Evolutionary conservation across 805 yeast genomes (phyloP).

Genomic region (Starmerella asiatica): DNA sequence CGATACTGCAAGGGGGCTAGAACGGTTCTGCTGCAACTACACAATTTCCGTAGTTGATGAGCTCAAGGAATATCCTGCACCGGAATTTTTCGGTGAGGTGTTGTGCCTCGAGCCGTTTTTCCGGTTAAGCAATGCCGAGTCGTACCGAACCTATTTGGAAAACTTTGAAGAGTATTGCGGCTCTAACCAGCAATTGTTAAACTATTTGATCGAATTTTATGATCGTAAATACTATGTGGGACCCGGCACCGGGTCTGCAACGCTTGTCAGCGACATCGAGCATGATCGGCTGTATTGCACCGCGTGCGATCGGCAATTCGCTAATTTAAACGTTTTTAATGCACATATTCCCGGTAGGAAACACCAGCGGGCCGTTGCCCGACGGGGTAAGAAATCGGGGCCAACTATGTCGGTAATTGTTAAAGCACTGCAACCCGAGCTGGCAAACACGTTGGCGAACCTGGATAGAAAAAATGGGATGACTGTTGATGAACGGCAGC

Average conservation of each 20-base stretch:
- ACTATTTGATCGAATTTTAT: constrained; percentile 40
- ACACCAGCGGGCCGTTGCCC: constrained; percentile 32
- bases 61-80: constrained; percentile 42
- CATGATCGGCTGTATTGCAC: constrained; percentile 36
- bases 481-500: constrained; percentile 53
- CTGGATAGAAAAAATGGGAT: constrained; percentile 52
- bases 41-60: constrained; percentile 33
- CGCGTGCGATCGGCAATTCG: constrained; percentile 50
- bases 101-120: constrained; percentile 29
- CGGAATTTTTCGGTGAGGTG: constrained; percentile 40
- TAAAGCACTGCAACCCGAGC: constrained; percentile 29
- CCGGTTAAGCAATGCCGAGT: neutral
- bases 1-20: constrained; percentile 7
- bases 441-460: constrained; percentile 43
- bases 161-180: constrained; percentile 26
- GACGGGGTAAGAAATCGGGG: too few species aligned
- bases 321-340: constrained; percentile 49
- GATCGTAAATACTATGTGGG: constrained; percentile 38
- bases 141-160: constrained; percentile 40
- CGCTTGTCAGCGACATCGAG: neutral
- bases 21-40: constrained; percentile 36
- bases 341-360: constrained; percentile 65
- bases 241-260: constrained; percentile 19
- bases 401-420: constrained; percentile 29
- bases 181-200: constrained; percentile 11